Percentiles rank a stretch among this genome's conserved stretches.
Evolutionary conservation across 768 basidiomycete species (phyloP).

Genomic region (Auricularia cornea): DNA sequence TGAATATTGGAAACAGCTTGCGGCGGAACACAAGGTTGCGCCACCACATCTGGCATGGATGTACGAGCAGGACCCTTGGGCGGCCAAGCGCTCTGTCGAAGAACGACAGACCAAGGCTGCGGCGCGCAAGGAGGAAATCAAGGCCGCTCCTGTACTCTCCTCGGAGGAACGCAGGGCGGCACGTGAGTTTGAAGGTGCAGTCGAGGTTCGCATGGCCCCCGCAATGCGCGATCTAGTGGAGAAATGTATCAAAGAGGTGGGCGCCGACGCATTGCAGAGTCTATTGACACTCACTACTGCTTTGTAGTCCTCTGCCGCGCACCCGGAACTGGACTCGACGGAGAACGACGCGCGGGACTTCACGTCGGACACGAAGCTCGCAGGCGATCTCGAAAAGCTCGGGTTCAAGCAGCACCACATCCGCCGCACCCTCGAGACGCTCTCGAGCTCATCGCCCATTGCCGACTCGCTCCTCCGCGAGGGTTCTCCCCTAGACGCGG

Average conservation of each 20-base stretch:
- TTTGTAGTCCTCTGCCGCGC: slow-evolving; percentile 41
- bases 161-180: slow-evolving; percentile 41
- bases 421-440: slow-evolving; percentile 43
- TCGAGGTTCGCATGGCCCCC: slow-evolving; percentile 78
- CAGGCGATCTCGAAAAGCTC: slow-evolving; percentile 48
- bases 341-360: slow-evolving; percentile 19
- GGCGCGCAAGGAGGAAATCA: slow-evolving; percentile 32
- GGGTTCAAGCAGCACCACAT: slow-evolving; percentile 58
- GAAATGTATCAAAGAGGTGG: slow-evolving; percentile 66
- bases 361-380: slow-evolving; percentile 31
- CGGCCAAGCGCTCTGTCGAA: slow-evolving; percentile 57
- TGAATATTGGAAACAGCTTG: slow-evolving; percentile 80
- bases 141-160: slow-evolving; percentile 13
- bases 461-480: slow-evolving; percentile 51
- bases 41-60: slow-evolving; percentile 76
- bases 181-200: slow-evolving; percentile 19
- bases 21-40: slow-evolving; percentile 55
- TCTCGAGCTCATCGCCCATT: slow-evolving; percentile 50
- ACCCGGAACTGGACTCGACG: slow-evolving; percentile 32
- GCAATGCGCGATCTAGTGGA: slow-evolving; percentile 73
- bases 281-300: neutral
- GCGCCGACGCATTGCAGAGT: slow-evolving; percentile 2
- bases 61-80: slow-evolving; percentile 82
- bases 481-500: slow-evolving; percentile 61
- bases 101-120: slow-evolving; percentile 53